phyloP scores from a whole-genome alignment of 768 basidiomycete genomes.

The Pisolithus marmoratus region DNA sequence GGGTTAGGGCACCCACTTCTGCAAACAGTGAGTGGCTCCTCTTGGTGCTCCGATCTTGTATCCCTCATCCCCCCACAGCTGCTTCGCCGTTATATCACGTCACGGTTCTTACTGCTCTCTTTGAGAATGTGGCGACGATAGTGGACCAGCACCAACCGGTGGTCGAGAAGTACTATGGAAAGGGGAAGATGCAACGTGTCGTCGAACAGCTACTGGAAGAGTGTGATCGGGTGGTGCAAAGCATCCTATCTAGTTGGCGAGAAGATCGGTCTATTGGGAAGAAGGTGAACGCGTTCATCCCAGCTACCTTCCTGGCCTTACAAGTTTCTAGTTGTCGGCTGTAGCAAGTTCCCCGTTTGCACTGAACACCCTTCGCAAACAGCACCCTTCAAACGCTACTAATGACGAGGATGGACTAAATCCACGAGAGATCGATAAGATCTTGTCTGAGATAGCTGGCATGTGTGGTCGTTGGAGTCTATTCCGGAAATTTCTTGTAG shows the following conservation, averaged over 20 bases:
- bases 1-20: conserved; percentile 67
- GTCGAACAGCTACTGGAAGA: conserved; percentile 74
- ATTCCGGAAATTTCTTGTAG: conserved; percentile 81
- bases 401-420: conserved; percentile 63
- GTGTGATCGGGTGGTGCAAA: conserved; percentile 77
- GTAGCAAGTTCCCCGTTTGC: conserved; percentile 35
- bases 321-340: conserved; percentile 40
- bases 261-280: conserved; percentile 82
- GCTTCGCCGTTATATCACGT: conserved; percentile 92
- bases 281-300: conserved; percentile 43
- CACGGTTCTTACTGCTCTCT: conserved; percentile 81
- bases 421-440: conserved; percentile 86
- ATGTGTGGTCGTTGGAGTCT: conserved; percentile 92
- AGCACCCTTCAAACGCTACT: conserved; percentile 22
- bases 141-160: conserved; percentile 97
- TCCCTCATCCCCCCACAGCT: conserved; percentile 40
- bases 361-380: conserved; percentile 26
- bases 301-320: not conserved
- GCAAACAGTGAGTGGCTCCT: conserved; percentile 61
- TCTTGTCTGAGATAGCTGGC: conserved; percentile 80
- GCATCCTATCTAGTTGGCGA: conserved; percentile 79
- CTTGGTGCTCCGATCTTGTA: conserved; percentile 6
- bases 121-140: conserved; percentile 93
- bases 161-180: conserved; percentile 96
- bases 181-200: conserved; percentile 79